Percentiles rank a stretch among this genome's conserved stretches.
Evolutionary conservation across 2,329 filamentous ascomycete species (phyloP).

Genomic region (Nothophaeocryptopus gaeumannii): DNA sequence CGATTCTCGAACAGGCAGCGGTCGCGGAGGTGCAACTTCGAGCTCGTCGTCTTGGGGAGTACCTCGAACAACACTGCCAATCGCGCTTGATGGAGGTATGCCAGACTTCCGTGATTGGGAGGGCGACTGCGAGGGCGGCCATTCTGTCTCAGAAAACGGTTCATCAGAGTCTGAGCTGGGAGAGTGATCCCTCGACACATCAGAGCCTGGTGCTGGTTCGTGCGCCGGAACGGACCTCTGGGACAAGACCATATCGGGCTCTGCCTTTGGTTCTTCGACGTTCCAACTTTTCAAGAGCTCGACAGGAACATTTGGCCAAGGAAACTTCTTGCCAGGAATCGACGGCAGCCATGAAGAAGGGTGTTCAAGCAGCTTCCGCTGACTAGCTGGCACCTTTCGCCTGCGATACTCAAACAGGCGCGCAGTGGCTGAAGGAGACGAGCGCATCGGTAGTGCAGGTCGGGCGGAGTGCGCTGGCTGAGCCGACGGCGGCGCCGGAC

Average conservation of each 20-base stretch:
- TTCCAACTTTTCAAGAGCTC: slow-evolving; percentile 33
- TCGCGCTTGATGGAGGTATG: slow-evolving; percentile 6
- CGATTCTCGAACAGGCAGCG: background rate
- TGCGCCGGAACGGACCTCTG: background rate
- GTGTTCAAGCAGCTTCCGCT: slow-evolving; percentile 49
- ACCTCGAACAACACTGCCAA: slow-evolving; percentile 5
- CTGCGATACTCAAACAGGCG: slow-evolving; percentile 22
- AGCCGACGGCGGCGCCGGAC: background rate
- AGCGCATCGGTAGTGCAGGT: background rate
- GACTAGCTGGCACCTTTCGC: slow-evolving; percentile 43
- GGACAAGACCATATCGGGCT: background rate
- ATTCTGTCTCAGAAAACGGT: background rate
- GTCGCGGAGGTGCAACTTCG: slow-evolving; percentile 4
- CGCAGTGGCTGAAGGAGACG: background rate
- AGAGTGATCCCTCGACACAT: slow-evolving; percentile 1
- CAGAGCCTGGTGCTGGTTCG: background rate
- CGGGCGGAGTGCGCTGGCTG: background rate
- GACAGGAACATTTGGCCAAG: slow-evolving; percentile 40
- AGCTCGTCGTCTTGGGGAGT: slow-evolving; percentile 4
- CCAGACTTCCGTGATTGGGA: background rate
- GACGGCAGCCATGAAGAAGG: slow-evolving; percentile 42
- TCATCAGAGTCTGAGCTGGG: slow-evolving; percentile 2
- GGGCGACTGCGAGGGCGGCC: slow-evolving; percentile 1
- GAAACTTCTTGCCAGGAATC: slow-evolving; percentile 35
- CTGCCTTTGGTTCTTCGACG: background rate